Base-by-base conservation (phyloP, 495 filamentous ascomycete species). In the Baudoinia panamericana region DNA sequence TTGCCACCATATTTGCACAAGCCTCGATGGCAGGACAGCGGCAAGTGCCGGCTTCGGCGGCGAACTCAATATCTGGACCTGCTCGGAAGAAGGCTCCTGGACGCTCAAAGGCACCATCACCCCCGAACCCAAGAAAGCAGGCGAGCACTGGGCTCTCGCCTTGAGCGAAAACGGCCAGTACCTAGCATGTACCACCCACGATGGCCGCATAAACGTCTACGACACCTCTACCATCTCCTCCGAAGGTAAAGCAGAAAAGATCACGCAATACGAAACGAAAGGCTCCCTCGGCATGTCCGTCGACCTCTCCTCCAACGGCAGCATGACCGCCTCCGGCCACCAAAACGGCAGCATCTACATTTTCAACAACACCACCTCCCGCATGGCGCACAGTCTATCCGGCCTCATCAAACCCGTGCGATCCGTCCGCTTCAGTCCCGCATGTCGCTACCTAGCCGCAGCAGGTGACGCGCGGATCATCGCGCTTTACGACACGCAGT, bases 281-380 rank as follows among this genome's bases (percentile, higher is more conserved):
- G 79, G 79, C 22, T 80, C 76, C 41, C 96, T 93, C 63, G 90
- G 86, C 11, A 77, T 85, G 59, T 80, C 78, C 53, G 75, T 97
- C 39, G 88, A 93, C 57, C 56, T 95, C 76, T 80, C 75, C 36
- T 43, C 68, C 21, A 80, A 97, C 60, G 88, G 86, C 37, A 73
- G 71, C 42, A 76, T 88, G 52, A 85, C 87, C 33, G 90, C 88
- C 7, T 87, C 78, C 41, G 90, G 90, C 0, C 92, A 97, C 60
- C 76, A 93, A 58, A 93, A 82, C 56, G 90, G 90, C 18, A 77
- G 74, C n/a, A 72, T 97, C 36, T 94, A 94, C 54, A 77, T 97
- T 26, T 96, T 95, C 65, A 84, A 78, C 59, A 94, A 93, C 53
- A 77, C 84, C 52, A 84, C 82, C 0, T 83, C 81, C 12, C 76